Evolutionary conservation across 176 grass and related monocot species (phyloP), one percentile per base, ranked within the genome.

Genomic region (Luzula sylvatica): DNA sequence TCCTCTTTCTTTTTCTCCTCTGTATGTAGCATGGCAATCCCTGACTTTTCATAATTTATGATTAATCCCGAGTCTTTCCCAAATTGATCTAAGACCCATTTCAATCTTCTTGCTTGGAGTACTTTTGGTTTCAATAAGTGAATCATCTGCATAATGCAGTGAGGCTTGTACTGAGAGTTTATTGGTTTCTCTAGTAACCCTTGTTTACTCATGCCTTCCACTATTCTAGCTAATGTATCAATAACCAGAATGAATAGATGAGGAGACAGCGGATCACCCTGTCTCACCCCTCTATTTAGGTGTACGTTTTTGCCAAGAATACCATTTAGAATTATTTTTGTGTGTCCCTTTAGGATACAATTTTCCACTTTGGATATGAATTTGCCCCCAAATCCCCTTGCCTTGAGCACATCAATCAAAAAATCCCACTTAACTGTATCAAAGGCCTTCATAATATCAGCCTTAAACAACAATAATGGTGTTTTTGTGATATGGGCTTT

Each of bases 301-400:
- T 42, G 30, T 13, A 61, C 21, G 7, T 23, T 13, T 20, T 61
- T 61, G 17, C 38, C 30, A 1, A 3, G 25, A 1, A 15, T 5
- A 3, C 56, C 56, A 61, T 61, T 61, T 4, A 61, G n/a, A 5
- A 61, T 19, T 1, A 61, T 17, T 40, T 15, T 35, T 16, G 52
- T 7, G 0, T 23, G 2, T 12, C 24, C 56, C 24, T 12, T 26
- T 39, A 45, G 15, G 4, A 61, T 29, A 23, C 8, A 9, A 12
- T 24, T 43, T 13, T 43, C 8, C 9, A 61, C 22, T 9, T 12
- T 20, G 3, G 5, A 5, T 15, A 27, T 11, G 20, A 19, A 7
- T 11, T 2, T 7, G 4, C 16, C 21, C 4, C 22, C 22, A 26
- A 61, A 44, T 6, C 56, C 29, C 3, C 8, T 20, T 1, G 8